A percentile compares a stretch with the other conserved stretches of the same genome.
Conservation (phyloP, 2,329 filamentous ascomycete genomes). For the Fusarium xylarioides region DNA sequence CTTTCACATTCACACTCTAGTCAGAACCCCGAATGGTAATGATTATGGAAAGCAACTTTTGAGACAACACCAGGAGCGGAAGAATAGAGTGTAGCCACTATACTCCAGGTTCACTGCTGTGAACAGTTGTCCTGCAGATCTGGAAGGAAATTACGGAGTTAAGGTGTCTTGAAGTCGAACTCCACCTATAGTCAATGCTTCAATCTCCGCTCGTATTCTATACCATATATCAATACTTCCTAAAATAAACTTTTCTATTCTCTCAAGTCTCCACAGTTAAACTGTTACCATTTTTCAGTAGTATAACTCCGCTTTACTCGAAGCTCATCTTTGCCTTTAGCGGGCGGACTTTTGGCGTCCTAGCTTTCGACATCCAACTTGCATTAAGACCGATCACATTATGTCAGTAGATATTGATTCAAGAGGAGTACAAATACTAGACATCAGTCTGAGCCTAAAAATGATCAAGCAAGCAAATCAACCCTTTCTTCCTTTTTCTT, state of each 20-base stretch:
- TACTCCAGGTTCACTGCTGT: neutral
- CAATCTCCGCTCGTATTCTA: neutral
- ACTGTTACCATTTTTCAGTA: neutral
- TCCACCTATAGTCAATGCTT: neutral
- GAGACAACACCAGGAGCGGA: neutral
- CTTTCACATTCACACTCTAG: slow-evolving; percentile 79
- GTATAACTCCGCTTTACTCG: neutral
- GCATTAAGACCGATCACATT: neutral
- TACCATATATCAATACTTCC: neutral
- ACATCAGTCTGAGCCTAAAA: accelerated
- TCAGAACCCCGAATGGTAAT: slow-evolving; percentile 76
- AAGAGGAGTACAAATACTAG: neutral
- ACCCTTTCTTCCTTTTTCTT: neutral
- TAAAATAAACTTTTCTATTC: neutral
- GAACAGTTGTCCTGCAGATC: neutral
- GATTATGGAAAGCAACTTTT: slow-evolving; percentile 69
- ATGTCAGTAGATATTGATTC: neutral
- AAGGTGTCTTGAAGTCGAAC: too few species aligned
- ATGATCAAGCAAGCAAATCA: neutral
- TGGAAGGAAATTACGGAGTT: neutral
- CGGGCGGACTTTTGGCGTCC: neutral
- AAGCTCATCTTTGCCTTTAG: neutral
- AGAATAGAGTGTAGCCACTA: neutral
- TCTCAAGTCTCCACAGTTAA: neutral
- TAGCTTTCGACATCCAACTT: neutral